Conservation (phyloP, 1,284 basidiomycete species). For the Malassezia sympodialis region DNA sequence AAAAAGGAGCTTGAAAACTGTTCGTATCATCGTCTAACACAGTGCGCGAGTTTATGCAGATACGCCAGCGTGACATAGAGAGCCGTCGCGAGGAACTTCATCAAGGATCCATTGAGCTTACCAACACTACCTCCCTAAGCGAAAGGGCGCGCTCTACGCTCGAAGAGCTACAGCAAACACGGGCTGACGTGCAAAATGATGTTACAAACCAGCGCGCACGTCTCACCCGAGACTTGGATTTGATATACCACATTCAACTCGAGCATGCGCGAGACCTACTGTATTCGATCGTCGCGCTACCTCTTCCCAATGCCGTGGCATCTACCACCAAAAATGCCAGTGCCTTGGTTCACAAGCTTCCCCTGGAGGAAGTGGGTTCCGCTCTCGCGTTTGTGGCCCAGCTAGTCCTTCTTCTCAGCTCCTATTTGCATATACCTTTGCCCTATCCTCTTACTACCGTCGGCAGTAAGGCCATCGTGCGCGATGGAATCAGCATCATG, state of each 20-base stretch:
- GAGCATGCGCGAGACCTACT: slow-evolving; percentile 36
- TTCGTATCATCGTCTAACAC: neutral
- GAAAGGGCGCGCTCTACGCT: neutral
- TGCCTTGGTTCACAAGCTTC: neutral
- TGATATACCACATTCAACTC: slow-evolving; percentile 43
- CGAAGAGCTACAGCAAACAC: neutral
- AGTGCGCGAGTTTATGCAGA: slow-evolving; percentile 12
- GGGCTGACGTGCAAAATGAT: neutral
- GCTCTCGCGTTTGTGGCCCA: slow-evolving; percentile 41
- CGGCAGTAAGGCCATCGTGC: slow-evolving; percentile 36
- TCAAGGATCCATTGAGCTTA: neutral
- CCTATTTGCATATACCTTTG: slow-evolving; percentile 31
- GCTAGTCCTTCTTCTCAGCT: slow-evolving; percentile 32
- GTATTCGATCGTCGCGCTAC: slow-evolving; percentile 36
- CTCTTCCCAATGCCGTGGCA: slow-evolving; percentile 33
- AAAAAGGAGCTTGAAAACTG: neutral
- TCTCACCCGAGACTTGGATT: slow-evolving; percentile 33
- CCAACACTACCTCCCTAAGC: neutral
- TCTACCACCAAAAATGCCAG: neutral
- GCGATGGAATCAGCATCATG: slow-evolving; percentile 44
- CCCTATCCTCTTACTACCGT: slow-evolving; percentile 40
- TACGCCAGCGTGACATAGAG: neutral
- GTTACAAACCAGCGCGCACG: slow-evolving; percentile 16
- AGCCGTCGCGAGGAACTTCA: neutral
- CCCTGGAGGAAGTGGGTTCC: slow-evolving; percentile 3